Evolutionary conservation across 2,329 filamentous ascomycete genomes (phyloP).

Genomic region (Xylaria arbuscula): DNA sequence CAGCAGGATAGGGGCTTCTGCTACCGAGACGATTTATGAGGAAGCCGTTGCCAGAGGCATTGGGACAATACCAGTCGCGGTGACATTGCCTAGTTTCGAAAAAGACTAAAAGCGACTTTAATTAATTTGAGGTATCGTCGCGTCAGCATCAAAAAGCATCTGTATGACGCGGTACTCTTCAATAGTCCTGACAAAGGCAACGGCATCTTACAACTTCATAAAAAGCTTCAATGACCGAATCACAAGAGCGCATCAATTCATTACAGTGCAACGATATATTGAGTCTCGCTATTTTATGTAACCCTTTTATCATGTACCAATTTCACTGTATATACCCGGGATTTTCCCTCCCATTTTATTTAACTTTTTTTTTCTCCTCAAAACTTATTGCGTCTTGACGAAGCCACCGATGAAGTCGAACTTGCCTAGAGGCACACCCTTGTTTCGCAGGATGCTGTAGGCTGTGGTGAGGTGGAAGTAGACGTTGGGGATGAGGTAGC

Average conservation of each 20-base stretch:
- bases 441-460: slow-evolving; percentile 70
- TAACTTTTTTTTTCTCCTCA: not conserved
- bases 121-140: not conserved
- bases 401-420: slow-evolving; percentile 58
- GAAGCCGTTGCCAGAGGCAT: slow-evolving; percentile 60
- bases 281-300: slow-evolving; percentile 16
- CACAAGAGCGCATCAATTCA: not conserved
- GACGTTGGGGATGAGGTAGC: slow-evolving; percentile 67
- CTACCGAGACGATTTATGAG: slow-evolving; percentile 64
- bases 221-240: not conserved
- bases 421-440: slow-evolving; percentile 73
- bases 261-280: slow-evolving; percentile 26
- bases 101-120: not conserved
- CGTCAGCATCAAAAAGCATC: too few relatives aligned
- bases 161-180: too few relatives aligned
- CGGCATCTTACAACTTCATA: too few relatives aligned
- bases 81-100: not conserved
- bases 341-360: slow-evolving; percentile 7
- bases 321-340: not conserved
- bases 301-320: not conserved
- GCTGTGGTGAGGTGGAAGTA: slow-evolving; percentile 71
- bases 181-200: too few relatives aligned
- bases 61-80: slow-evolving; percentile 28
- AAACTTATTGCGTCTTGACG: slow-evolving; percentile 36
- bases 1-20: slow-evolving; percentile 66